These are phyloP conservation scores for Solanum paucissectum DNA, from an alignment of 257 asterid genomes.

Conservation along the genomic window DNA sequence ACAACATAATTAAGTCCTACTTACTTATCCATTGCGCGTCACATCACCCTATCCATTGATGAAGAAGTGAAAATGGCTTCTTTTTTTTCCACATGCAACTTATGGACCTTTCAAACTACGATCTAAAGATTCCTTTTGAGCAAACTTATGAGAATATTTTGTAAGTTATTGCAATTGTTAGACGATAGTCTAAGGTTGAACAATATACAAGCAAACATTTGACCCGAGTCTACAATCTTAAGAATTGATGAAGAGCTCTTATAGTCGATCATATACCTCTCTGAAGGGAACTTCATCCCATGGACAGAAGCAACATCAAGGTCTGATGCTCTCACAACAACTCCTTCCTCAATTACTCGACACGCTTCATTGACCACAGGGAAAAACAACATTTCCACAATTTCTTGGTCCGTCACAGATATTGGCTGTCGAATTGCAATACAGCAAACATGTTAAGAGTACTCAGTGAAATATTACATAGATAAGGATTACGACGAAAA, in stretches of 20 bases:
- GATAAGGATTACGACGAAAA: background rate
- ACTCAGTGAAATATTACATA: background rate
- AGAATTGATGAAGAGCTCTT: background rate
- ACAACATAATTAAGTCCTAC: background rate
- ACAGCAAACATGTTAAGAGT: background rate
- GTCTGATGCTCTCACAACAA: conserved; percentile 7
- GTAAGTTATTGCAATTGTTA: background rate
- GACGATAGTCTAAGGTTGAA: background rate
- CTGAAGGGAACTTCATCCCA: conserved; percentile 14
- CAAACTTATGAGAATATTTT: background rate
- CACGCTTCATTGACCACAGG: conserved; percentile 18
- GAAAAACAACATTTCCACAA: conserved; percentile 12
- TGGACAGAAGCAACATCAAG: conserved; percentile 12
- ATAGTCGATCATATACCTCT: background rate
- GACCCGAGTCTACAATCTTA: too few species aligned
- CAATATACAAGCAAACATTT: background rate
- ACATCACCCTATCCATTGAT: background rate
- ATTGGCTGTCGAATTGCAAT: background rate
- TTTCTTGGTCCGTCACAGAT: background rate
- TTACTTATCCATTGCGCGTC: background rate
- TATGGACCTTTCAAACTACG: background rate
- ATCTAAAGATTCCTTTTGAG: background rate
- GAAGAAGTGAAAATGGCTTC: background rate
- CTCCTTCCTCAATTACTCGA: conserved; percentile 7
- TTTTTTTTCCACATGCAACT: background rate